These are phyloP conservation scores for Malbranchea cinnamomea DNA, from an alignment of 2,329 filamentous ascomycete species.

Conservation along the genomic window DNA sequence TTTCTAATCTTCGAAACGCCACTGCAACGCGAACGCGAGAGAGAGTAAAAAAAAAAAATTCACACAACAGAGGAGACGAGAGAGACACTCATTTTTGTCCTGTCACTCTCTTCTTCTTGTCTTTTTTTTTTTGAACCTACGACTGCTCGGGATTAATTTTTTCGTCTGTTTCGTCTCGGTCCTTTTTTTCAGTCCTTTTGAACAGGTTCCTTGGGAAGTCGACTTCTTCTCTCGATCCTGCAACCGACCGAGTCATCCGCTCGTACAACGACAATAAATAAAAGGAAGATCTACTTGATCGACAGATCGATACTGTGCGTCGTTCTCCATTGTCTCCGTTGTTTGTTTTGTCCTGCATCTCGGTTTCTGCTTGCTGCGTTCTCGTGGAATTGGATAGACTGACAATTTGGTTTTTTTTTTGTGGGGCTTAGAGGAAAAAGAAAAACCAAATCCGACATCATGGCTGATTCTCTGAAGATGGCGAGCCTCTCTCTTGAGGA, in stretches of 20 bases:
- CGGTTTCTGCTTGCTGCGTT: no score
- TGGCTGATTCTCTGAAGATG: conserved; percentile 44
- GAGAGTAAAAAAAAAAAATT: no score
- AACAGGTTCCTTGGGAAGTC: not conserved
- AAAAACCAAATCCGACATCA: conserved; percentile 13
- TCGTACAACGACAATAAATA: not conserved
- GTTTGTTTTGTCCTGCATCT: no score
- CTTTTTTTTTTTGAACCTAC: conserved; percentile 3
- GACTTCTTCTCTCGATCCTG: not conserved
- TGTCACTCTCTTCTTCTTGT: conserved; percentile 2
- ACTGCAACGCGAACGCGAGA: no score
- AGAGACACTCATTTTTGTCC: conserved; percentile 4
- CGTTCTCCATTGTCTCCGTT: no score
- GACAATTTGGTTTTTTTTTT: conserved; percentile 1
- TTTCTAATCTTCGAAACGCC: no score
- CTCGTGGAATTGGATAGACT: not conserved
- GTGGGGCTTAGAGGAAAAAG: conserved; percentile 2
- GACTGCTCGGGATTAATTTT: not conserved
- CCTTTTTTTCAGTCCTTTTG: conserved; percentile 1
- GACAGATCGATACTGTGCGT: no score
- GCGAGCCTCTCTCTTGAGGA: conserved; percentile 44
- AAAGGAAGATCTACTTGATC: no score
- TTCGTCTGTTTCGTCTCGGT: not conserved
- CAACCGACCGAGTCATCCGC: not conserved
- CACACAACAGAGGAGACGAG: conserved; percentile 1